Base-by-base conservation (phyloP, 2,329 filamentous ascomycete genomes). In the Neocatenulostroma microsporum region DNA sequence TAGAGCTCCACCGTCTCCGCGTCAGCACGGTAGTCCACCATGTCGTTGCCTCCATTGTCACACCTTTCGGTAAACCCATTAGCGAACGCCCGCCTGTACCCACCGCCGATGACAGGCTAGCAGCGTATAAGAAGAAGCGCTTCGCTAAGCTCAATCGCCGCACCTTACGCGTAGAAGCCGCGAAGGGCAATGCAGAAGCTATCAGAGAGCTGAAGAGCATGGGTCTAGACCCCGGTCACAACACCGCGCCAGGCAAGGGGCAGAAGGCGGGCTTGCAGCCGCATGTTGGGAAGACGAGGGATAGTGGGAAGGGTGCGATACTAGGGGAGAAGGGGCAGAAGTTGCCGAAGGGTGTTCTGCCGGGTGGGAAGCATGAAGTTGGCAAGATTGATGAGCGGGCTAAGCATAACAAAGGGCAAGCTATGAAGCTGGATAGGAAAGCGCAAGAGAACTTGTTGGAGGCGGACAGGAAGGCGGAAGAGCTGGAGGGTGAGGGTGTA, bases 21-120 rank as follows among this genome's bases (percentile, higher is more conserved):
- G 75, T 74, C 5, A 78, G 75, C 26, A 76, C 76, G 44, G 35
- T 34, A 15, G 84, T 88, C 50, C 74, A 76, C 18, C 82, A 89
- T 52, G 78, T 88, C 23, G 78, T 91, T 19, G 78, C 80, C 46
- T 68, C 73, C 43, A 87, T 91, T 49, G 73, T 89, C 43, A 79
- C 83, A 3, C 84, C 82, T 2, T 76, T 74, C 41, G 81, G 82
- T 13, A 65, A 67, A 2, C 71, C 78, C 2, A 74, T 84, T 36
- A 69, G 77, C 19, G 69, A 74, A 37, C 69, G 84, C 5, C 78
- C 81, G 4, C 69, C 76, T 0, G 69, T 91, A 9, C 80, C 80
- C 18, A 77, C 70, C 0, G 58, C 76, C 30, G 75, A 78, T 34
- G 76, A 87, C 59, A 66, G 75, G 28, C 67, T 76, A 49, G 68